Conservation (phyloP, 2,329 filamentous ascomycete species). For the Phyllosticta paracitricarpa region DNA sequence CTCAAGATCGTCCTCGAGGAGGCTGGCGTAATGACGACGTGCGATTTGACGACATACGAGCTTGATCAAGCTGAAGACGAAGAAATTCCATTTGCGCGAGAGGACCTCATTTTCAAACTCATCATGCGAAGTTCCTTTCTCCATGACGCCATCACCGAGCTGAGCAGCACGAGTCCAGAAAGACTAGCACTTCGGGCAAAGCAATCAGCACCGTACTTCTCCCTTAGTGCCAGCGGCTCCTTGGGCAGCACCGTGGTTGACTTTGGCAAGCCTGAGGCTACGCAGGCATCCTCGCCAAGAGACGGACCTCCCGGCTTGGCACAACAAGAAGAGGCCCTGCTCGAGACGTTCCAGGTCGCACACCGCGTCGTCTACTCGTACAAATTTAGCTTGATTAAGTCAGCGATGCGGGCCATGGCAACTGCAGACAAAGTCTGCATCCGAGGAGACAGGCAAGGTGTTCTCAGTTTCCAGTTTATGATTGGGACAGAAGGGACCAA, state of each 20-base stretch:
- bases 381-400: slow-evolving; percentile 78
- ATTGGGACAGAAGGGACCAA: slow-evolving; percentile 66
- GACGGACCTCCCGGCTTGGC: background rate
- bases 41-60: slow-evolving; percentile 81
- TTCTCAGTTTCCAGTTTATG: slow-evolving; percentile 93
- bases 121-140: slow-evolving; percentile 78
- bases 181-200: slow-evolving; percentile 56
- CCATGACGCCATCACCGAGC: slow-evolving; percentile 61
- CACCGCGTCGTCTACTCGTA: slow-evolving; percentile 52
- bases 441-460: slow-evolving; percentile 76
- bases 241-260: slow-evolving; percentile 52
- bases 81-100: slow-evolving; percentile 79
- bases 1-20: slow-evolving; percentile 83
- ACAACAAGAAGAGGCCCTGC: slow-evolving; percentile 31
- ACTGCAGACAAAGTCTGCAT: slow-evolving; percentile 88
- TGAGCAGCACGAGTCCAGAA: slow-evolving; percentile 58
- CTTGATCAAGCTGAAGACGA: slow-evolving; percentile 43
- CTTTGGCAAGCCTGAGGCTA: slow-evolving; percentile 37
- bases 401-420: slow-evolving; percentile 84
- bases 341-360: slow-evolving; percentile 63
- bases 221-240: slow-evolving; percentile 55
- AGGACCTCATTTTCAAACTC: slow-evolving; percentile 76
- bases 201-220: slow-evolving; percentile 39
- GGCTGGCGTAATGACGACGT: slow-evolving; percentile 76
- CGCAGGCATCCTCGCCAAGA: background rate